Base-by-base conservation (phyloP, 805 yeast species). In the Millerago galiae region DNA sequence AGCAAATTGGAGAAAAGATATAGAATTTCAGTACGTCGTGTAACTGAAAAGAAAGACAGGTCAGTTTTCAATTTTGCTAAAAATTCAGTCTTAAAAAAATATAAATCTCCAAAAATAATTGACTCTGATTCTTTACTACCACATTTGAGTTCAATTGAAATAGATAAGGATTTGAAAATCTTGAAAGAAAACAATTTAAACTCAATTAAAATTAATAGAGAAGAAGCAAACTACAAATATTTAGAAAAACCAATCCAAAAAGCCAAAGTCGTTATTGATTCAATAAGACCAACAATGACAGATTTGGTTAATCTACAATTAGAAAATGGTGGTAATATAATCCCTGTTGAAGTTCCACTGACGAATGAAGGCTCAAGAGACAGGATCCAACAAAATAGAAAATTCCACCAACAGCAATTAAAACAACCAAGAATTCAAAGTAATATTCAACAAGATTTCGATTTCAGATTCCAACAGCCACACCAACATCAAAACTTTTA, bases 261-360 rank as follows among this genome's bases (percentile, higher is more conserved):
- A 32, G 31, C 15, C 3, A 6, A n/a, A 8, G 3, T 40, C 5
- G 24, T 33, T 3, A 44, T 45, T 2, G 54, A 55, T 17, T 28
- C 31, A 0, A 18, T 15, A 8, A 26, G 34, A 34, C 51, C 59
- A 11, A 56, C 60, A 29, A 50, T 54, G 54, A 56, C 60, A 8
- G 60, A 56, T 27, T 34, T 56, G 16, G 58, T 56, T n/a, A 56
- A 56, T 41, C 33, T 35, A 12, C 56, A 53, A 35, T 35, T 56
- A 34, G 50, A 50, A 17, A 47, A 45, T 11, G 54, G 53, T 5
- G 34, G 42, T 1, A 43, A 43, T 2, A 48, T 30, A 16, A 10
- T n/a, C 3, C 35, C 35, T 3, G 21, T 38, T 15, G 35, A 30
- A 8, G 7, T 16, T 10, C 4, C 43, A 16, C n/a, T 27, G 3